A percentile compares a stretch with the other conserved stretches of the same genome.
Evolutionary conservation across 2,329 filamentous ascomycete genomes (phyloP).

Genomic region (Fusarium sp.): DNA sequence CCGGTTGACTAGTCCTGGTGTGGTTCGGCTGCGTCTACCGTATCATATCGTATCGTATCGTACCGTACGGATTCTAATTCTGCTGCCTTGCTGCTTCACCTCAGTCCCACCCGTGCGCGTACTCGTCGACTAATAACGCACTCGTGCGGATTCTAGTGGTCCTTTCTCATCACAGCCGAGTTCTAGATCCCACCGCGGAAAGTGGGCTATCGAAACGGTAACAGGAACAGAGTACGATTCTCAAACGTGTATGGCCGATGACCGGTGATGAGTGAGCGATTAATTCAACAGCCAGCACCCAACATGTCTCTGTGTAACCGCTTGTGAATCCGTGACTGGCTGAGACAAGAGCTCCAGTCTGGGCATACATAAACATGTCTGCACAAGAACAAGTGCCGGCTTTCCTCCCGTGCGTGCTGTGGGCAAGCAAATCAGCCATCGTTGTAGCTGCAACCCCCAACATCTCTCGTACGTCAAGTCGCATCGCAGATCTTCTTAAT

Average conservation of each 20-base stretch:
- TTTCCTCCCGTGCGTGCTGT: conserved; percentile 13
- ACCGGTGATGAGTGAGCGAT: conserved; percentile 32
- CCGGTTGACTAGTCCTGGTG: conserved; percentile 16
- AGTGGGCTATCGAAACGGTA: conserved; percentile 25
- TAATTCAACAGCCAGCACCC: conserved; percentile 20
- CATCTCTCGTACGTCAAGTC: conserved; percentile 34
- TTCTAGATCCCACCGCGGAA: conserved; percentile 34
- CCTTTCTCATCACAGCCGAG: conserved; percentile 30
- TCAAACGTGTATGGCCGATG: conserved; percentile 23
- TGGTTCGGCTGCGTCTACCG: conserved; percentile 6
- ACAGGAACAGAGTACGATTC: conserved; percentile 1
- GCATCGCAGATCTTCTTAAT: conserved; percentile 29
- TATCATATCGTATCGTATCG: neutral
- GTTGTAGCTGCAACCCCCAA: conserved; percentile 15
- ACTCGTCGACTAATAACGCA: conserved; percentile 31
- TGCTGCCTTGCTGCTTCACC: neutral
- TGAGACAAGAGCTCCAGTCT: conserved; percentile 2
- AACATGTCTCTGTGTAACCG: conserved; percentile 6
- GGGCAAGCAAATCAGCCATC: neutral
- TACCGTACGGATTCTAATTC: conserved; percentile 17
- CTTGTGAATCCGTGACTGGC: conserved; percentile 6
- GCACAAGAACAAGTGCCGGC: conserved; percentile 20
- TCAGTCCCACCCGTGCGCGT: conserved; percentile 32
- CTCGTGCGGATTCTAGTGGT: conserved; percentile 32
- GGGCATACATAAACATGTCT: conserved; percentile 9